phyloP scores from a whole-genome alignment of 495 filamentous ascomycete species.

The Talaromyces adpressus region DNA sequence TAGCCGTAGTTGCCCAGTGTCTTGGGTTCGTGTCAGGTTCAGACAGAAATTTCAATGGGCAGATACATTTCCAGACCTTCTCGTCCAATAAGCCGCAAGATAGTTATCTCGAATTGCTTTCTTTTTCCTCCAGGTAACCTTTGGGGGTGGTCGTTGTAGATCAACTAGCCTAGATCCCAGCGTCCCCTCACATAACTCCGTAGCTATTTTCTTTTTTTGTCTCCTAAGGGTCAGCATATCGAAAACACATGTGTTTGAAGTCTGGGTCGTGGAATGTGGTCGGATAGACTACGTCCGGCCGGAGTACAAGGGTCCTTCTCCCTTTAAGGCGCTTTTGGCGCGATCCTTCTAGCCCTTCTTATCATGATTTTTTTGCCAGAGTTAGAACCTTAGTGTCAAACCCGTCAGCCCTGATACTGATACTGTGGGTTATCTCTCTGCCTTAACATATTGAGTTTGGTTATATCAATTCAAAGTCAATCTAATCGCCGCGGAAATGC shows the following conservation, averaged over 20 bases:
- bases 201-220: neutral
- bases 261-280: neutral
- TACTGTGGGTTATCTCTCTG: neutral
- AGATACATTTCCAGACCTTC: neutral
- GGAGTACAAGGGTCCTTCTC: neutral
- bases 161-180: neutral
- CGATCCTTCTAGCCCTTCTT: neutral
- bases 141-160: neutral
- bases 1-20: neutral
- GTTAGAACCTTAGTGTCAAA: neutral
- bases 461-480: neutral
- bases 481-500: conserved; percentile 8
- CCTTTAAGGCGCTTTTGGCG: neutral
- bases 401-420: neutral
- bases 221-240: neutral
- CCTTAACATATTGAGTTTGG: neutral
- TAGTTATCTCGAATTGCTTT: neutral
- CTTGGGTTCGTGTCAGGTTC: neutral
- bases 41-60: neutral
- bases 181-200: neutral
- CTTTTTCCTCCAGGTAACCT: neutral
- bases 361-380: neutral
- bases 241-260: neutral
- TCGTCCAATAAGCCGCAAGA: neutral
- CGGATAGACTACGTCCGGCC: neutral